These are phyloP conservation scores for Pulicaria dysenterica DNA, from an alignment of 129 eudicot genomes.

Conservation along the genomic window DNA sequence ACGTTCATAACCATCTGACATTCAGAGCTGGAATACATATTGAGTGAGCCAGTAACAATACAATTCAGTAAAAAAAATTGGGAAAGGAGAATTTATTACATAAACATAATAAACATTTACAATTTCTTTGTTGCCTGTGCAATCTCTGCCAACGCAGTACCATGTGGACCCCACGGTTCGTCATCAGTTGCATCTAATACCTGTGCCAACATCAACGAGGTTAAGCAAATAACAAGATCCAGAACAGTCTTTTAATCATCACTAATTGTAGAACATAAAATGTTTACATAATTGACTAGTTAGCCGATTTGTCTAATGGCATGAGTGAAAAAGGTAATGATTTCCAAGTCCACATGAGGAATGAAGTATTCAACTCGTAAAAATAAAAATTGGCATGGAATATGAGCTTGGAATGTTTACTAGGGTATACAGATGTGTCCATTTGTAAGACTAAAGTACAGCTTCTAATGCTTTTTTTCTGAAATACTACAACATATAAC, in stretches of 20 bases:
- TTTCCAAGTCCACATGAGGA: no score
- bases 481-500: conserved; percentile 6
- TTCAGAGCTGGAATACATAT: conserved; percentile 70
- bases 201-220: conserved; percentile 36
- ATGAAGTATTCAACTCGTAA: no score
- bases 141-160: conserved; percentile 88
- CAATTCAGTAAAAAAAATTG: not conserved
- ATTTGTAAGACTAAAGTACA: not conserved
- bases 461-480: not conserved
- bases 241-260: not conserved
- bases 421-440: not conserved
- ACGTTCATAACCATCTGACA: conserved; percentile 99
- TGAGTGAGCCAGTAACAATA: conserved; percentile 31
- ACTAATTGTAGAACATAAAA: not conserved
- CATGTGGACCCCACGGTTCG: conserved; percentile 99
- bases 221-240: conserved; percentile 19
- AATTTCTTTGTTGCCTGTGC: conserved; percentile 94
- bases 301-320: no score
- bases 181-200: conserved; percentile 96
- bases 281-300: no score
- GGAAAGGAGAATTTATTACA: conserved; percentile 10
- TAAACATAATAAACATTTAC: conserved; percentile 39
- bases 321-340: no score
- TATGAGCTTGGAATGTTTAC: not conserved
- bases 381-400: not conserved